phyloP scores from a whole-genome alignment of 495 filamentous ascomycete genomes.

The Jackrogersella multiformis region DNA sequence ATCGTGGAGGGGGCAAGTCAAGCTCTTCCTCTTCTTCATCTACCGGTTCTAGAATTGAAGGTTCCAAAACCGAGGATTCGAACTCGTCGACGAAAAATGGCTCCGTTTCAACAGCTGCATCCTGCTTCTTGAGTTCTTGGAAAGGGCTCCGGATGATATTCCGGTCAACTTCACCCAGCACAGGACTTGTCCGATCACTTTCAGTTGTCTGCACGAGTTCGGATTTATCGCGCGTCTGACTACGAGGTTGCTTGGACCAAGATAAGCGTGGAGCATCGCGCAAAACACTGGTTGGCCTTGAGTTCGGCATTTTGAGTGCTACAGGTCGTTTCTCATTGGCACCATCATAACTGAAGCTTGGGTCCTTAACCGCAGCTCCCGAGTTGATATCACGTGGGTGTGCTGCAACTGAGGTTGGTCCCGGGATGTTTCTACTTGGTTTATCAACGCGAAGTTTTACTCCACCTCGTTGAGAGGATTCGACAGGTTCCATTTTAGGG shows the following conservation, averaged over 20 bases:
- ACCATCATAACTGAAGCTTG: slow-evolving; percentile 25
- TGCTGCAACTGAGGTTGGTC: not conserved
- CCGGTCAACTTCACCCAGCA: slow-evolving; percentile 38
- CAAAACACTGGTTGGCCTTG: not conserved
- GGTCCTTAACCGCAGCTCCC: not conserved
- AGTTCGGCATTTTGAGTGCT: not conserved
- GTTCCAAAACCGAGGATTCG: slow-evolving; percentile 55
- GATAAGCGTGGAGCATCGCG: slow-evolving; percentile 4
- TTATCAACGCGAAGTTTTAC: slow-evolving; percentile 26
- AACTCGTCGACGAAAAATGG: slow-evolving; percentile 51
- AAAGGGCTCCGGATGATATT: slow-evolving; percentile 37
- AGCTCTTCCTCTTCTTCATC: slow-evolving; percentile 46
- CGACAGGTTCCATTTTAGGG: slow-evolving; percentile 16
- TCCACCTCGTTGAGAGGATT: slow-evolving; percentile 8
- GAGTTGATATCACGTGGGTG: slow-evolving; percentile 9
- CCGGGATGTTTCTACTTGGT: slow-evolving; percentile 4
- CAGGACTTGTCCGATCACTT: not conserved
- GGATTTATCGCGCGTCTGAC: slow-evolving; percentile 15
- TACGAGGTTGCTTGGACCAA: slow-evolving; percentile 7
- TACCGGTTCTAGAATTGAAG: slow-evolving; percentile 45
- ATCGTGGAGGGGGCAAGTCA: slow-evolving; percentile 42
- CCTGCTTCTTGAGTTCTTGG: slow-evolving; percentile 27
- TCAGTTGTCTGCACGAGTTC: slow-evolving; percentile 12
- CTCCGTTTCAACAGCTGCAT: not conserved
- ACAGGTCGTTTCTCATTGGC: slow-evolving; percentile 8